Base-by-base conservation (phyloP, 2,329 filamentous ascomycete species). In the Apiospora pterosperma region DNA sequence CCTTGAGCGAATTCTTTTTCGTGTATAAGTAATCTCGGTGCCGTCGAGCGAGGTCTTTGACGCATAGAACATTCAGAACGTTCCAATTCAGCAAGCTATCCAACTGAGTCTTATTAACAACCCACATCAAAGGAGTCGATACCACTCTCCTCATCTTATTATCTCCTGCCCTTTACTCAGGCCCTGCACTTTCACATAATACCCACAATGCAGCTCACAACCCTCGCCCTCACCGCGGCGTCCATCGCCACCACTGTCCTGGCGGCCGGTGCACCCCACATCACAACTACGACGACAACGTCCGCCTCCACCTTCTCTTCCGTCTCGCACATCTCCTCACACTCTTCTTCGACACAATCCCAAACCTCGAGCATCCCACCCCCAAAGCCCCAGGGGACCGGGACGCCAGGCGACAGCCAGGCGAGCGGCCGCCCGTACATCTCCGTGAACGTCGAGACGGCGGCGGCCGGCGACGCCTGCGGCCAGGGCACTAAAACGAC, bases 401-500 rank as follows among this genome's bases (percentile, higher is more conserved):
- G 28, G 2, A 4, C 25, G 0, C 25, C 14, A 11, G 25, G 25
- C 5, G 16, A 25, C 2, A 10, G 44, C 44, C 48, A 55, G 2
- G 25, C 31, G 10, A 28, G 25, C 16, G 14, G 16, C 6, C 48
- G 25, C 3, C 48, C 28, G 25, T 19, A n/a, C 2, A 28, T 55
- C 28, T 8, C 16, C 28, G 10, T 55, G 7, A 19, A 8, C 28
- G 48, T 55, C 28, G 48, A 55, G 28, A 5, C 48, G 2, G 25
- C 48, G 16, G 48, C 48, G 7, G 7, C 5, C 28, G 28, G n/a
- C 28, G 48, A 31, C 28, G 48, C 48, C 48, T 55, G 48, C 19
- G 48, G 28, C 48, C 31, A 55, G 16, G 44, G 23, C 23, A 69
- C 63, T n/a, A 71, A 71, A 65, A 65, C 23, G 7, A 71, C 69